Evolutionary conservation across 2,329 filamentous ascomycete species (phyloP).

Genomic region (Furcasterigmium sp.): DNA sequence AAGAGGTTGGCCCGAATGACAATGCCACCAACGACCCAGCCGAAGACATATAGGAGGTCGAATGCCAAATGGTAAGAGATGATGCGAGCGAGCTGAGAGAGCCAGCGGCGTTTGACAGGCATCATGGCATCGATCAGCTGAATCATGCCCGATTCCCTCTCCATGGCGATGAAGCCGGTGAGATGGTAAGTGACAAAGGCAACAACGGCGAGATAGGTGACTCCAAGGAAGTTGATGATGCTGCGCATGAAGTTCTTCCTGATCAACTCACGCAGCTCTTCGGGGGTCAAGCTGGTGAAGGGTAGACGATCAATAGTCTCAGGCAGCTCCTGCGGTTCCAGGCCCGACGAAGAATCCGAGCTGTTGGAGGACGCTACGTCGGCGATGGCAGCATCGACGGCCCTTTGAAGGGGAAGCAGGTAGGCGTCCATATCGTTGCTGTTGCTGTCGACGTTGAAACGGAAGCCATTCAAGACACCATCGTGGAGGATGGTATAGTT

Average conservation of each 20-base stretch:
- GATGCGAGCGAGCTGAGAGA: constrained; percentile 22
- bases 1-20: constrained; percentile 61
- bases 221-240: constrained; percentile 59
- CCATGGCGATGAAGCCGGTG: constrained; percentile 63
- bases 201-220: constrained; percentile 64
- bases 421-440: constrained; percentile 63
- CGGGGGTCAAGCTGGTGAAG: constrained; percentile 30
- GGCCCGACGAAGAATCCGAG: neutral
- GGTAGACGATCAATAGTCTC: constrained; percentile 20
- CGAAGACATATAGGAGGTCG: constrained; percentile 55
- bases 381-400: constrained; percentile 61
- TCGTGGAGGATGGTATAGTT: constrained; percentile 71
- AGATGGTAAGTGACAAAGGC: constrained; percentile 68
- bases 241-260: constrained; percentile 57
- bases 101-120: constrained; percentile 52
- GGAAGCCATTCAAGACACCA: constrained; percentile 40
- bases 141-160: constrained; percentile 66
- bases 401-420: constrained; percentile 62
- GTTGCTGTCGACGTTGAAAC: constrained; percentile 49
- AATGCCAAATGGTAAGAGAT: constrained; percentile 64
- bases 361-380: constrained; percentile 26
- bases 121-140: constrained; percentile 74
- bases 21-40: constrained; percentile 47
- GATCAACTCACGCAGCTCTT: constrained; percentile 49
- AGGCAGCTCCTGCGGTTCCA: neutral